phyloP scores from a whole-genome alignment of 148 eudicot species.

The Amaranthus hypochondriacus region DNA sequence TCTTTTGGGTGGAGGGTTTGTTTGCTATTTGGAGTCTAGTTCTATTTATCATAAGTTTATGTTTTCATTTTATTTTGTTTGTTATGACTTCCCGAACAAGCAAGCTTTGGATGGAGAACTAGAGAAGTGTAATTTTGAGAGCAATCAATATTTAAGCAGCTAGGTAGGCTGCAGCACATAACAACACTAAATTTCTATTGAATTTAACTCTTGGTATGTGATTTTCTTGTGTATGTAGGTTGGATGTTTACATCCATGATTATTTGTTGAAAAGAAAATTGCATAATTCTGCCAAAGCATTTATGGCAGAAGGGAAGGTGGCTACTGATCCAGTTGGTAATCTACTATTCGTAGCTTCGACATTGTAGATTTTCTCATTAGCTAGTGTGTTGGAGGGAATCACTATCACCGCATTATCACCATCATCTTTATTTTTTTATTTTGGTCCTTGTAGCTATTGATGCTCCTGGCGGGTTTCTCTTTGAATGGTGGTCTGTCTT shows the following conservation, averaged over 20 bases:
- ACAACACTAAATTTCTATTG: neutral
- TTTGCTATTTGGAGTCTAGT: neutral
- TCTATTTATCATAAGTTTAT: neutral
- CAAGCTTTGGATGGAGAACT: neutral
- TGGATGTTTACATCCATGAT: constrained; percentile 97
- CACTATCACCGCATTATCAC: neutral
- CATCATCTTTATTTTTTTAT: constrained; percentile 5
- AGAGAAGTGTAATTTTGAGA: neutral
- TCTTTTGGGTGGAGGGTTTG: neutral
- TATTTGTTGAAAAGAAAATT: constrained; percentile 87
- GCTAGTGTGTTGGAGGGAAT: neutral
- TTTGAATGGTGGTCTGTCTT: constrained; percentile 99
- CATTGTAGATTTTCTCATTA: constrained; percentile 1
- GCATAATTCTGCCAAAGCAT: constrained; percentile 91
- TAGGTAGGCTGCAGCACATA: neutral
- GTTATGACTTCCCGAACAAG: neutral
- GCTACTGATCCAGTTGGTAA: constrained; percentile 99
- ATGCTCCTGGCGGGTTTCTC: constrained; percentile 99
- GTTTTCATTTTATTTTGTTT: neutral
- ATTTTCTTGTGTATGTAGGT: constrained; percentile 44
- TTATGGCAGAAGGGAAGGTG: constrained; percentile 99
- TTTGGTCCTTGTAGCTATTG: constrained; percentile 64
- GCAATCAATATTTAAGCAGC: neutral
- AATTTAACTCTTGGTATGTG: constrained; percentile 1
- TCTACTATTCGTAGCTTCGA: constrained; percentile 2